Conservation (phyloP, 73 alveolate genomes). For the Paraurostyla sp. region DNA sequence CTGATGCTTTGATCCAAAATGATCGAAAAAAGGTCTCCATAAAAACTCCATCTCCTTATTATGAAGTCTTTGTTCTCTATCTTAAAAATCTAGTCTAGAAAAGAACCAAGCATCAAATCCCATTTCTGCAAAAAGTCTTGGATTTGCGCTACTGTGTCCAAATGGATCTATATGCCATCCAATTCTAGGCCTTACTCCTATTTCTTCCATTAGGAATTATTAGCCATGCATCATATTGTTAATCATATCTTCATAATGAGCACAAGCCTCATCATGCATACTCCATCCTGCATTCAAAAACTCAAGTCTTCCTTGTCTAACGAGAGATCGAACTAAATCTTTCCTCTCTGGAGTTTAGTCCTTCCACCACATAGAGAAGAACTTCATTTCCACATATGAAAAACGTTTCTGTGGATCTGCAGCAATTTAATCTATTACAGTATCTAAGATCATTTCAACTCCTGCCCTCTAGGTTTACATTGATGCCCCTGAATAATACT, state of each 20-base stretch:
- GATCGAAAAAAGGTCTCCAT: constrained; percentile 81
- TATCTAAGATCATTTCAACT: constrained; percentile 63
- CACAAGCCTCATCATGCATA: constrained; percentile 97
- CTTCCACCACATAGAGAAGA: constrained; percentile 86
- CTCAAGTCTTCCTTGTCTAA: constrained; percentile 84
- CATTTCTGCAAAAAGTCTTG: constrained; percentile 90
- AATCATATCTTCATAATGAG: constrained; percentile 92
- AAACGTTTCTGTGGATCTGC: constrained; percentile 79
- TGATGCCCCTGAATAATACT: constrained; percentile 75
- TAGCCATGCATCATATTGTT: constrained; percentile 94
- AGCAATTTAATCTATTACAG: constrained; percentile 44
- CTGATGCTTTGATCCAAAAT: constrained; percentile 46
- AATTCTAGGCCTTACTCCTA: constrained; percentile 85
- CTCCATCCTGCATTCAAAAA: constrained; percentile 97
- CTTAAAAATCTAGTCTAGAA: constrained; percentile 93
- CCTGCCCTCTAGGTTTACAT: constrained; percentile 27
- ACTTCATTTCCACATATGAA: constrained; percentile 86
- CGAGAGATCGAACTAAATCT: constrained; percentile 70
- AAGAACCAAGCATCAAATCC: constrained; percentile 94
- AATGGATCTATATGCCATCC: constrained; percentile 98
- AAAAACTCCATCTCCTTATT: constrained; percentile 84
- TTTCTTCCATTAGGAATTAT: constrained; percentile 83
- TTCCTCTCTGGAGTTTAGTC: constrained; percentile 72
- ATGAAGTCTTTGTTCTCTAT: constrained; percentile 73
- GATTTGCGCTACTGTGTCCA: constrained; percentile 92